Base-by-base conservation (phyloP, 2,329 filamentous ascomycete species). In the Hansfordia pulvinata region DNA sequence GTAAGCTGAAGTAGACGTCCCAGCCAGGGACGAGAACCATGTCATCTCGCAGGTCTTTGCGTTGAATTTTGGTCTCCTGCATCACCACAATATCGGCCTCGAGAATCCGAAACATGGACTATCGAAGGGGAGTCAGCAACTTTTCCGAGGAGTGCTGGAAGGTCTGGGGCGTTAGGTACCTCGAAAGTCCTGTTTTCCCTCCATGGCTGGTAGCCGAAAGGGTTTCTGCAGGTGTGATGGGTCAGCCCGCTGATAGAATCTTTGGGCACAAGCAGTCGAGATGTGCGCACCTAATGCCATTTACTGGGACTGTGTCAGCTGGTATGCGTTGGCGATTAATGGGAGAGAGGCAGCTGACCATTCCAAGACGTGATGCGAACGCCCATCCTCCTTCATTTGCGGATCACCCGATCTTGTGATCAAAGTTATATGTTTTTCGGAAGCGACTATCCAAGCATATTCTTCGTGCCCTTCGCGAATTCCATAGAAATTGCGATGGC, bases 1-100 rank as follows among this genome's bases (percentile, higher is more conserved):
- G 90, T 14, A 98, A 61, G 47, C 85, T 94, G 54, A 94, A 94
- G 54, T 78, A 93, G 37, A 86, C 86, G 48, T 98, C 90, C 88
- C 88, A 98, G 9, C 90, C 90, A 0, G 82, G 75, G 0, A 96
- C 74, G 18, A 96, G 60, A 8, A 96, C 86, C 84, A 96, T 96
- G 41, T 96, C 90, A 62, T 96, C 90, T 20, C 64, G 68, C 2
- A 98, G 60, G 40, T 94, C 86, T 47, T 93, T 93, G 30, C 79
- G 69, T 47, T 96, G 90, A 20, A 96, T 94, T 55, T 96, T 98
- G 22, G 84, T 76, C 53, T 96, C 90, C 51, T 98, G 90, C 61
- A 96, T 85, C 31, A 94, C 67, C 11, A 96, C 74, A 36, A 98
- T 90, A 49, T 98, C 90, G 28, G 86, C 76, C 48, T 90, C 81